phyloP scores from a whole-genome alignment of 1,284 basidiomycete species.

The Crucibulum parvulum region DNA sequence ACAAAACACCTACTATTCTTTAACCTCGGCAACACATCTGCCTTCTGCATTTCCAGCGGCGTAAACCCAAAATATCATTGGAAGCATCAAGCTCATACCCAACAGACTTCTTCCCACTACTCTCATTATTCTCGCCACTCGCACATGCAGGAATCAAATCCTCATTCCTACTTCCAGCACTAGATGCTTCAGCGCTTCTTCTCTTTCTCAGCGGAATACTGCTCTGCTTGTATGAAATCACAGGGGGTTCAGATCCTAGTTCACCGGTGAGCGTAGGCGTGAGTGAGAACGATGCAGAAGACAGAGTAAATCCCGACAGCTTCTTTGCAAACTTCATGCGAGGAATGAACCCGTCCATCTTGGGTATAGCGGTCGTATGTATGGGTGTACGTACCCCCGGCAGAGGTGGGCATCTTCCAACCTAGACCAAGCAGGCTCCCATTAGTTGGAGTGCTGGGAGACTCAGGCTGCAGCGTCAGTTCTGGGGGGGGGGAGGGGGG shows the following conservation, averaged over 20 bases:
- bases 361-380: slow-evolving; percentile 6
- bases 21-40: slow-evolving; percentile 84
- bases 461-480: slow-evolving; percentile 16
- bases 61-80: slow-evolving; percentile 91
- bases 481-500: slow-evolving; percentile 18
- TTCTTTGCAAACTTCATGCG: slow-evolving; percentile 27
- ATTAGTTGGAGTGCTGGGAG: slow-evolving; percentile 21
- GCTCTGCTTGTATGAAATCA: not conserved
- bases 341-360: slow-evolving; percentile 18
- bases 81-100: slow-evolving; percentile 72
- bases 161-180: slow-evolving; percentile 5
- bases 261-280: not conserved
- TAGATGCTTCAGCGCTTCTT: slow-evolving; percentile 17
- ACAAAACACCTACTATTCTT: slow-evolving; percentile 78
- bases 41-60: slow-evolving; percentile 78
- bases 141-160: not conserved
- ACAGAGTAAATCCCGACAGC: slow-evolving; percentile 18
- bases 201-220: not conserved
- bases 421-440: not conserved
- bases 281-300: slow-evolving; percentile 8
- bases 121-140: slow-evolving; percentile 6
- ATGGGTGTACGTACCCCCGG: not conserved
- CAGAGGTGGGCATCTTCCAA: not conserved
- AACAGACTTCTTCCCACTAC: slow-evolving; percentile 23
- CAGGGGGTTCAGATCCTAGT: too few species aligned